Base-by-base conservation (phyloP, 805 yeast species). In the Candida silvicultrix region DNA sequence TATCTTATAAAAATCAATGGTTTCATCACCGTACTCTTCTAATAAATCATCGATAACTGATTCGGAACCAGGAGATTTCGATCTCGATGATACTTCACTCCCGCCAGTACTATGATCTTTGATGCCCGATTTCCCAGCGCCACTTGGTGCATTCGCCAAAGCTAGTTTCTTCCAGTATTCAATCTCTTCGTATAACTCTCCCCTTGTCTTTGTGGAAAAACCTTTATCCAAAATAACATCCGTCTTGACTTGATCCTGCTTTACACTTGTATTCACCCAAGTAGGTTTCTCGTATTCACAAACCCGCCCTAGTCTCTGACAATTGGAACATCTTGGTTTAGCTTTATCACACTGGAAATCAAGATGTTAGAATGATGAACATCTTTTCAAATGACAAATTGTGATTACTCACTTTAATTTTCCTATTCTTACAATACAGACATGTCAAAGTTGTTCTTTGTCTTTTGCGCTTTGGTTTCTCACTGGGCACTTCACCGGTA, bases 271-370 rank as follows among this genome's bases (percentile, higher is more conserved):
- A 14, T 37, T 20, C n/a, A 37, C 25, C 39, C 39, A 37, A 14
- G 23, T 14, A 5, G 39, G 39, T 6, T 21, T 21, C 16, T 20
- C 39, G 16, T 37, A 37, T 37, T 21, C 18, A 21, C 39, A 37
- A 4, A 20, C 18, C 4, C 39, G 39, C 5, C 19, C 19, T 15
- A 37, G 18, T 12, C 25, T 20, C 22, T 8, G 22, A 12, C 39
- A 37, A 16, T 37, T 37, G 15, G 39, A 20, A 11, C 39, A 37
- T 5, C 18, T 37, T 19, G 39, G 39, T 11, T 37, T 37, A 5
- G 16, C 39, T 12, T 37, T 37, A 12, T 37, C 39, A 37, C 39
- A 37, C 42, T 40, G 15, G n/a, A n/a, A n/a, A n/a, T n/a, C n/a
- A n/a, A n/a, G n/a, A n/a, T n/a, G n/a, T n/a, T n/a, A n/a, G n/a